Base-by-base conservation (phyloP, 371 early-diverging fungal genomes). In the Apophysomyces variabilis region DNA sequence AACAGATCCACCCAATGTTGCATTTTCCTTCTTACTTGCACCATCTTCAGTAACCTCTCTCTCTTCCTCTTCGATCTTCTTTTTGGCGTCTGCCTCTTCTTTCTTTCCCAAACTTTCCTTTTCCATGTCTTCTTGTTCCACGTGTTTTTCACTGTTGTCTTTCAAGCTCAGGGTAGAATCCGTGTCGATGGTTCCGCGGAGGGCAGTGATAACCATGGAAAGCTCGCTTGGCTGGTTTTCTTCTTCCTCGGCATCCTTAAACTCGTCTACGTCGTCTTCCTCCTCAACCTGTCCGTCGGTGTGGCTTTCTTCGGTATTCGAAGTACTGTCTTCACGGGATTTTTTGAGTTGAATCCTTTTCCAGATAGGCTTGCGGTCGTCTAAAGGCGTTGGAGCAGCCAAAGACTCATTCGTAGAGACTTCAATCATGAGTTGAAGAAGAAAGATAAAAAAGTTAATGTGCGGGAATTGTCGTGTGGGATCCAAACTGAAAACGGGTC, bases 151-250 rank as follows among this genome's bases (percentile, higher is more conserved):
- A 5, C 41, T 41, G 8, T 41, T 13, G 41, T 41, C 41, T 41
- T 41, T 41, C 56, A 54, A 7, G 59, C 61, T 36, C 61, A 32
- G 13, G 61, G 56, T 59, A 12, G 50, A 41, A 16, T 57, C 44
- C 26, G 61, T 44, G n/a, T 39, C 66, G 39, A 66, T 60, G n/a
- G 61, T 61, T 16, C 61, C 66, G 38, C 66, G 66, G 36, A 66
- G 57, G n/a, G 66, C 66, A 44, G 38, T 57, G n/a, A 66, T 39
- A 11, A 66, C 66, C 66, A 66, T 56, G 1, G 66, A 66, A n/a
- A 66, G 21, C 32, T 66, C 66, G 16, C 57, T 66, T 43, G 61
- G 61, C 44, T 57, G 38, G 35, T 61, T 36, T 38, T 66, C 61
- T 38, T 66, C 50, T 57, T 66, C 54, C 7, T 18, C 46, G 16